These are phyloP conservation scores for Podospora anserina DNA, from an alignment of 495 filamentous ascomycete species.

Conservation along the genomic window DNA sequence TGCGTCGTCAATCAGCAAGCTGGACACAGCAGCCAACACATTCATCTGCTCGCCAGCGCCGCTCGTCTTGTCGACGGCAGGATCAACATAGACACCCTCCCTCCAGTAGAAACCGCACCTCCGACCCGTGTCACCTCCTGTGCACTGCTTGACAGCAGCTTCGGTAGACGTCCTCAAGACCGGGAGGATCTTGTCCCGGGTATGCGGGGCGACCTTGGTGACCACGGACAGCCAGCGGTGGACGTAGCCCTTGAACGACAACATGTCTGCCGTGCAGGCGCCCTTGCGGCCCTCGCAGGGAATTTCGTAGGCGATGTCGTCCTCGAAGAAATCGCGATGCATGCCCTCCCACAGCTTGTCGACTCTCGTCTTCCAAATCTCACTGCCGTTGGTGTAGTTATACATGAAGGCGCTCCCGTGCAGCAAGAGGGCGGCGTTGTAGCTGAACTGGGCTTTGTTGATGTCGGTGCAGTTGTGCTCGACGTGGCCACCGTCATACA, in stretches of 20 bases:
- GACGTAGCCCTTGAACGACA: slow-evolving; percentile 77
- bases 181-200: slow-evolving; percentile 54
- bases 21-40: slow-evolving; percentile 61
- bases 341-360: slow-evolving; percentile 57
- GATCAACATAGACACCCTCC: slow-evolving; percentile 58
- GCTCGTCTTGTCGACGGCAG: slow-evolving; percentile 58
- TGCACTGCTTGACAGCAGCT: slow-evolving; percentile 67
- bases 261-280: slow-evolving; percentile 69
- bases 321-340: slow-evolving; percentile 54
- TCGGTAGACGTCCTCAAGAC: slow-evolving; percentile 58
- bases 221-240: slow-evolving; percentile 74
- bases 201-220: slow-evolving; percentile 68
- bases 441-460: slow-evolving; percentile 65
- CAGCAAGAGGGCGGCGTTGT: slow-evolving; percentile 71
- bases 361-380: slow-evolving; percentile 57
- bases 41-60: slow-evolving; percentile 68
- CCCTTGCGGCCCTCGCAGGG: slow-evolving; percentile 60
- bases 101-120: slow-evolving; percentile 58
- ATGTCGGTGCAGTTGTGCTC: slow-evolving; percentile 58
- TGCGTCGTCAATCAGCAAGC: slow-evolving; percentile 41
- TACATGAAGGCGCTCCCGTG: slow-evolving; percentile 76
- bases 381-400: slow-evolving; percentile 48
- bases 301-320: slow-evolving; percentile 63
- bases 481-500: slow-evolving; percentile 71
- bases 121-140: slow-evolving; percentile 51